phyloP scores from a whole-genome alignment of 208 protist species.

The Trypanosomatidae sp. region DNA sequence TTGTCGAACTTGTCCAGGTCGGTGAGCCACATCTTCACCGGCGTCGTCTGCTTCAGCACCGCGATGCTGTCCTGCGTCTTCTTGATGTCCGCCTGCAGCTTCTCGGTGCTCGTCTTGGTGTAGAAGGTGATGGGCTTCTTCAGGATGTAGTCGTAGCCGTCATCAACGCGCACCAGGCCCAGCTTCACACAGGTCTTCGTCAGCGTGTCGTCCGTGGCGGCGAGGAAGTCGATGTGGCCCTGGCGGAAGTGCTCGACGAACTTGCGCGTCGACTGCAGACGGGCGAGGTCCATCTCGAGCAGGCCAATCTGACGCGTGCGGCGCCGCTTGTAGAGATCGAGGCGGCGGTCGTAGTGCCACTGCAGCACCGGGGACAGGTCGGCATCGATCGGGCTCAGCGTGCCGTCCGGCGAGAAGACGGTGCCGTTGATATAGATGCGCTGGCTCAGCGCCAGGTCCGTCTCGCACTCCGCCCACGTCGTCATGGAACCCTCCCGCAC shows the following conservation, averaged over 20 bases:
- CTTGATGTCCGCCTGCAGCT: conserved; percentile 58
- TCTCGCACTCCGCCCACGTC: conserved; percentile 80
- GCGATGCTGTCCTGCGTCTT: conserved; percentile 65
- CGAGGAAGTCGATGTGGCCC: conserved; percentile 85
- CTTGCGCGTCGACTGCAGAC: conserved; percentile 68
- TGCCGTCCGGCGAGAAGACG: conserved; percentile 82
- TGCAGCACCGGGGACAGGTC: conserved; percentile 78
- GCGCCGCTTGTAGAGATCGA: conserved; percentile 88
- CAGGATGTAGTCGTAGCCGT: conserved; percentile 84
- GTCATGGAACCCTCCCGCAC: conserved; percentile 51
- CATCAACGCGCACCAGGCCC: conserved; percentile 70
- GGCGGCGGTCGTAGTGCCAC: conserved; percentile 91
- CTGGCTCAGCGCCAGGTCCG: conserved; percentile 66
- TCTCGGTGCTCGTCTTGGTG: conserved; percentile 81
- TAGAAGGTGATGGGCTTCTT: conserved; percentile 90
- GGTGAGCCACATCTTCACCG: conserved; percentile 86
- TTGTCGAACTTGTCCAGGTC: conserved; percentile 93
- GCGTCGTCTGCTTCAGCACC: conserved; percentile 75
- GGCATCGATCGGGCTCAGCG: conserved; percentile 74
- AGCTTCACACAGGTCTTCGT: conserved; percentile 65
- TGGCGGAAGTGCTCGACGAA: conserved; percentile 87
- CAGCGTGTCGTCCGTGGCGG: conserved; percentile 79
- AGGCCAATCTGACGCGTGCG: conserved; percentile 70
- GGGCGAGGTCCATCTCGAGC: conserved; percentile 66
- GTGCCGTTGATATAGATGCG: conserved; percentile 86